A percentile compares a stretch with the other conserved stretches of the same genome.
Evolutionary conservation across 768 basidiomycete species (phyloP).

Genomic region (Podaxis rugospora): DNA sequence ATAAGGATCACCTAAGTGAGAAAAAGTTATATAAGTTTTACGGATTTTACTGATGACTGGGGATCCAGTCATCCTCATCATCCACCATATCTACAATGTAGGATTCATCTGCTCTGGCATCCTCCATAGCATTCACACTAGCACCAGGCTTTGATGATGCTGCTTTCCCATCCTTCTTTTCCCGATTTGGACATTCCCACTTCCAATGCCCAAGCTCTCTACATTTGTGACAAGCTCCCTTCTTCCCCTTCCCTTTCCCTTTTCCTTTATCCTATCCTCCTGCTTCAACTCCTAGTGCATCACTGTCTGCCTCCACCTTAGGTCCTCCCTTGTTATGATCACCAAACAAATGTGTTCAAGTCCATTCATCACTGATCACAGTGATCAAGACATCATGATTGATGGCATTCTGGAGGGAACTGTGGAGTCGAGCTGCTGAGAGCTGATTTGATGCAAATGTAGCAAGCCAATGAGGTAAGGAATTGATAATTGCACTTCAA

Average conservation of each 20-base stretch:
- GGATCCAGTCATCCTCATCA: background rate
- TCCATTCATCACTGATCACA: constrained; percentile 25
- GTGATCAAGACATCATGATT: constrained; percentile 19
- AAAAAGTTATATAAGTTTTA: too few species aligned
- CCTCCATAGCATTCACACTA: background rate
- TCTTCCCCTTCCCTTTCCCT: constrained; percentile 5
- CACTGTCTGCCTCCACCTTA: constrained; percentile 15
- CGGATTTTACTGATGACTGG: too few species aligned
- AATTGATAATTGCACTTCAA: constrained; percentile 26
- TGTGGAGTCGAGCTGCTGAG: constrained; percentile 17
- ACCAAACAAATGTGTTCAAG: constrained; percentile 9
- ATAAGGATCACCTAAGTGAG: too few species aligned
- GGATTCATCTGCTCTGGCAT: background rate
- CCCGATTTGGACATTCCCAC: constrained; percentile 18
- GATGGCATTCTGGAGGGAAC: constrained; percentile 9
- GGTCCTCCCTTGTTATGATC: background rate
- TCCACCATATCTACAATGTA: background rate
- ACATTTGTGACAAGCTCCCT: constrained; percentile 23
- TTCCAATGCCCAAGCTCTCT: constrained; percentile 20
- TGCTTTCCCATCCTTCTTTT: constrained; percentile 16
- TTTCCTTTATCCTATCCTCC: background rate
- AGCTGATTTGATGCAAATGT: constrained; percentile 24
- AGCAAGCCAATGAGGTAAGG: constrained; percentile 22
- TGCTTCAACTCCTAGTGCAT: constrained; percentile 15
- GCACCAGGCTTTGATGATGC: background rate